Evolutionary conservation across 441 rosid species (phyloP), one percentile per base, ranked within the genome.

Genomic region (Euphorbia schlechtendalii): DNA sequence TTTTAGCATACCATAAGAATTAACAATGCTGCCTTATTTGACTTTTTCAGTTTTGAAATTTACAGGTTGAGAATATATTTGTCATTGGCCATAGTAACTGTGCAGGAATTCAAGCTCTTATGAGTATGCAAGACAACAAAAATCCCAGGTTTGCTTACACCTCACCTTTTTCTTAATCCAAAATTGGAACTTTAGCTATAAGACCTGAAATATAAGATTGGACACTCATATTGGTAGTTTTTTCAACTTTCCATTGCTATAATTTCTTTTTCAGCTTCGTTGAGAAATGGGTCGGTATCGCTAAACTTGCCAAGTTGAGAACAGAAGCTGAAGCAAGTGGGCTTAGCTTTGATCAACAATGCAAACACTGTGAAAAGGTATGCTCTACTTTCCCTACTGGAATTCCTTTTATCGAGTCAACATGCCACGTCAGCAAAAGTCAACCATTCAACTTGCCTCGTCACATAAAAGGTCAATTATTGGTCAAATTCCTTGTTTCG

Each of bases 311-410:
- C 53, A 86, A 73, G 67, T 76, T 80, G 73, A 84, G 73, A 74
- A 80, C 97, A 22, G 77, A 82, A 76, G 81, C 83, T 62, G 78
- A 80, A 68, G 88, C 88, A 51, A 70, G 82, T 49, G 65, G 66
- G 75, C 89, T 82, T 55, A 80, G 73, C 74, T 91, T 91, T 72
- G 94, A 91, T 51, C 83, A 84, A 67, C 92, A 91, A 65, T 94
- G 99, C 76, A 74, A 70, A 57, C 89, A 89, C 59, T 94, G 99
- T 70, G 99, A 94, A 81, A 94, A 89, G 99, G 99, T 94, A 14
- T 22, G 43, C 51, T 67, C 58, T 40, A 8, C 20, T 17, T 40
- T 12, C 25, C 38, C 14, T 48, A 48, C 58, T 24, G 20, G 18
- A 32, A 38, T 43, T 17, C 46, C 2, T 24, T 38, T 27, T 25